These are phyloP conservation scores for Sapria himalayana DNA, from an alignment of 345 rosid genomes.

Conservation along the genomic window DNA sequence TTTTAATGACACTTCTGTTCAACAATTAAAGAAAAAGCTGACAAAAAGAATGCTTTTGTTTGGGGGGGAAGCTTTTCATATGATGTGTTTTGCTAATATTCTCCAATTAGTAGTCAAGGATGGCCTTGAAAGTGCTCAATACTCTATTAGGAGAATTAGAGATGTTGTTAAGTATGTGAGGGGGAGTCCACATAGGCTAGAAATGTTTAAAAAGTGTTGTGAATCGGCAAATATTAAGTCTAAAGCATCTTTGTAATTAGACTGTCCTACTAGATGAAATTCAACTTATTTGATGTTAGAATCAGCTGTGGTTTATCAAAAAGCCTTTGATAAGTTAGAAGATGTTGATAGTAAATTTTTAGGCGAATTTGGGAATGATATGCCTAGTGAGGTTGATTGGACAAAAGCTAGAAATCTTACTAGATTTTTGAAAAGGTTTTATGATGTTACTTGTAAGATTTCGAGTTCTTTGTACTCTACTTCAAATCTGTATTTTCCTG, in stretches of 20 bases:
- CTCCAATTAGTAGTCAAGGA: slow-evolving; percentile 43
- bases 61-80: slow-evolving; percentile 49
- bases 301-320: slow-evolving; percentile 42
- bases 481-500: slow-evolving; percentile 72
- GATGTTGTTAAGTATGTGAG: slow-evolving; percentile 52
- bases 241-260: slow-evolving; percentile 38
- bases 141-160: slow-evolving; percentile 51
- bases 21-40: slow-evolving; percentile 41
- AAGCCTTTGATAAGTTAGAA: slow-evolving; percentile 36
- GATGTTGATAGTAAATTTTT: slow-evolving; percentile 41
- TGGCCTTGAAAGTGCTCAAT: slow-evolving; percentile 37
- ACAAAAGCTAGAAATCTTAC: slow-evolving; percentile 42
- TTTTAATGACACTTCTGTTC: slow-evolving; percentile 39
- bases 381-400: slow-evolving; percentile 71
- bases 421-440: slow-evolving; percentile 35
- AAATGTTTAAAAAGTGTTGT: slow-evolving; percentile 50
- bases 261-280: slow-evolving; percentile 41
- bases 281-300: slow-evolving; percentile 72
- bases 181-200: slow-evolving; percentile 53
- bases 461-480: slow-evolving; percentile 43
- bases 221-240: slow-evolving; percentile 39
- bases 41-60: slow-evolving; percentile 35
- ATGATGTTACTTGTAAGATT: slow-evolving; percentile 38
- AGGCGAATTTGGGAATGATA: too few relatives aligned
- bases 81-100: slow-evolving; percentile 54